Evolutionary conservation across 2,329 filamentous ascomycete species (phyloP), one percentile per base, ranked within the genome.

Genomic region (Neofusicoccum sp.): DNA sequence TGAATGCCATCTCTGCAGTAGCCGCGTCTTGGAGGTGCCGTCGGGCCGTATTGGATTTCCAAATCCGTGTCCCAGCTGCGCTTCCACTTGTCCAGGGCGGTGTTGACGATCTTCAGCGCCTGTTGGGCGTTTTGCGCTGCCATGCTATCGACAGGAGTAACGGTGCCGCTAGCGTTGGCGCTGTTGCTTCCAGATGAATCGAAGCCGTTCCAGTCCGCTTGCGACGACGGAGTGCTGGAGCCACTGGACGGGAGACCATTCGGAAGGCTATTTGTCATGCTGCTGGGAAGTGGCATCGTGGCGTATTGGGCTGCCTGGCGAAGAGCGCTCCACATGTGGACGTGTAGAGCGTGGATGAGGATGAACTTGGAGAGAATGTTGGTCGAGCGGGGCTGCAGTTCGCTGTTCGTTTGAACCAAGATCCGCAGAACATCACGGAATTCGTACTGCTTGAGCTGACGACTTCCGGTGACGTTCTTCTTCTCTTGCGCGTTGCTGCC

Each of bases 311-410:
- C 70, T 14, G 77, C 66, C 63, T 80, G 78, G 49, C 77, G 79
- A 66, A 82, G 81, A 43, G 77, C 73, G 58, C 77, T 74, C 76
- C 80, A 84, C 64, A 91, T 83, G 64, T 89, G 80, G 5, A 84
- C 79, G 60, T 89, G 80, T 57, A 92, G 77, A 11, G 84, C 85
- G 67, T 91, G 89, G 6, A 91, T 84, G 48, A 91, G 73, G 60
- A 91, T 83, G 67, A 91, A 91, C 68, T 91, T 91, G 36, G 86
- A 87, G 67, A 87, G 89, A 2, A 88, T 77, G 66, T 91, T 91
- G 1, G 88, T 91, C 24, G 83, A 83, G 45, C 85, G 83, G 3
- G 84, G 83, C 61, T 85, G 83, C 58, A 90, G 84, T 49, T 84
- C 80, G 64, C 83, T 81, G 8, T 79, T 82, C 5, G 78, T 75